Conservation (phyloP, 345 rosid genomes). For the Alliaria petiolata region DNA sequence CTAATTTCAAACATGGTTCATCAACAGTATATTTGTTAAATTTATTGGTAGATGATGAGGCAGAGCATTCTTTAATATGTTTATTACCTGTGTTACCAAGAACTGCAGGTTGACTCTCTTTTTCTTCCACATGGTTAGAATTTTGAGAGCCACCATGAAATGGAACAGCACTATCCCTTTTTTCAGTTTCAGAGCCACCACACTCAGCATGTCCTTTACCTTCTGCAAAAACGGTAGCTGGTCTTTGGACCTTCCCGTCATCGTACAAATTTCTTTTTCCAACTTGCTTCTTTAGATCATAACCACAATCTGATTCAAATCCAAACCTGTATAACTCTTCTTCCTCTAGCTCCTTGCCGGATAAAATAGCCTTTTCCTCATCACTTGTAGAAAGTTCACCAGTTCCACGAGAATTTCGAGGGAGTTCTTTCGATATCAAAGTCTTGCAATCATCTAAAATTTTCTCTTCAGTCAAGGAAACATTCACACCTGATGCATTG, state of each 20-base stretch:
- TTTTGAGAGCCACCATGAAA: slow-evolving; percentile 19
- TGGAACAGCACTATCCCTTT: slow-evolving; percentile 18
- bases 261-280: slow-evolving; percentile 40
- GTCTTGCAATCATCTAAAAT: slow-evolving; percentile 25
- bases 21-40: slow-evolving; percentile 13
- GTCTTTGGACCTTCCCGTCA: slow-evolving; percentile 64
- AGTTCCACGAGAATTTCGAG: slow-evolving; percentile 33
- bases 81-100: slow-evolving; percentile 30
- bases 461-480: slow-evolving; percentile 28
- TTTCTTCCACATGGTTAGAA: slow-evolving; percentile 31
- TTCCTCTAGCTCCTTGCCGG: slow-evolving; percentile 46
- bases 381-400: slow-evolving; percentile 45
- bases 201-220: slow-evolving; percentile 10
- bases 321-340: slow-evolving; percentile 44
- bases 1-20: slow-evolving; percentile 29
- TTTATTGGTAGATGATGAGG: slow-evolving; percentile 22
- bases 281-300: slow-evolving; percentile 37
- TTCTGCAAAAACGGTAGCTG: slow-evolving; percentile 28
- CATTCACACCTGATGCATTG: slow-evolving; percentile 28
- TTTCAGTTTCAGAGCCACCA: slow-evolving; percentile 32
- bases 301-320: slow-evolving; percentile 45
- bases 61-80: slow-evolving; percentile 15
- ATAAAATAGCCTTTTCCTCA: slow-evolving; percentile 55
- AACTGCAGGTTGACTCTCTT: slow-evolving; percentile 23
- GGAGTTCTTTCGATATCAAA: slow-evolving; percentile 22